Conservation (phyloP, 805 yeast species). For the Babjeviella inositovora region DNA sequence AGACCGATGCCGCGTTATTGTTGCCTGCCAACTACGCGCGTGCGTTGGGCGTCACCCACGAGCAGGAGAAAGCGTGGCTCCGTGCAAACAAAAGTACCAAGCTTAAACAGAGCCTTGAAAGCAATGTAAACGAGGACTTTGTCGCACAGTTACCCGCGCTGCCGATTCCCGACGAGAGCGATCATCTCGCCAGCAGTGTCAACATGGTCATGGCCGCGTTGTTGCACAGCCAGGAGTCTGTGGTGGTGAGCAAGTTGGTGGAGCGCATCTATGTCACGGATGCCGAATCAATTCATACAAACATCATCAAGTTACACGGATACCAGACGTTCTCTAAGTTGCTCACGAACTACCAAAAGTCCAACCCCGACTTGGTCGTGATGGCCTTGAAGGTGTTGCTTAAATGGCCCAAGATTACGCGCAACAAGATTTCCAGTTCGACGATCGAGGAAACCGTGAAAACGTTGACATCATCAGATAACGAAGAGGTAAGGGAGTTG, state of each 20-base stretch:
- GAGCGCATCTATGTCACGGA: slow-evolving; percentile 45
- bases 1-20: slow-evolving; percentile 77
- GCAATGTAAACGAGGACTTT: slow-evolving; percentile 47
- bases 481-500: slow-evolving; percentile 12
- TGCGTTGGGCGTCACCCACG: slow-evolving; percentile 63
- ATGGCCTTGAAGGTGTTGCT: slow-evolving; percentile 40
- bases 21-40: slow-evolving; percentile 74
- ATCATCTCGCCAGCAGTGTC: no score
- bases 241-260: slow-evolving; percentile 50
- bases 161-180: slow-evolving; percentile 28
- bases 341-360: slow-evolving; percentile 17
- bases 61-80: slow-evolving; percentile 59
- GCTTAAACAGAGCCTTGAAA: slow-evolving; percentile 26
- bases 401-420: slow-evolving; percentile 58
- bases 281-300: slow-evolving; percentile 31
- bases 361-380: slow-evolving; percentile 21
- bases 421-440: slow-evolving; percentile 61
- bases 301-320: slow-evolving; percentile 72
- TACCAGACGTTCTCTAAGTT: slow-evolving; percentile 60
- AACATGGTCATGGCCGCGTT: slow-evolving; percentile 69
- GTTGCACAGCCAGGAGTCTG: slow-evolving; percentile 56
- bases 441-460: slow-evolving; percentile 52
- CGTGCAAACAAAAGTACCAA: slow-evolving; percentile 32
- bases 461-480: slow-evolving; percentile 7
- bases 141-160: slow-evolving; percentile 38